Evolutionary conservation across 106 monocot genomes (phyloP).

Genomic region (Acanthochlamys bracteata): DNA sequence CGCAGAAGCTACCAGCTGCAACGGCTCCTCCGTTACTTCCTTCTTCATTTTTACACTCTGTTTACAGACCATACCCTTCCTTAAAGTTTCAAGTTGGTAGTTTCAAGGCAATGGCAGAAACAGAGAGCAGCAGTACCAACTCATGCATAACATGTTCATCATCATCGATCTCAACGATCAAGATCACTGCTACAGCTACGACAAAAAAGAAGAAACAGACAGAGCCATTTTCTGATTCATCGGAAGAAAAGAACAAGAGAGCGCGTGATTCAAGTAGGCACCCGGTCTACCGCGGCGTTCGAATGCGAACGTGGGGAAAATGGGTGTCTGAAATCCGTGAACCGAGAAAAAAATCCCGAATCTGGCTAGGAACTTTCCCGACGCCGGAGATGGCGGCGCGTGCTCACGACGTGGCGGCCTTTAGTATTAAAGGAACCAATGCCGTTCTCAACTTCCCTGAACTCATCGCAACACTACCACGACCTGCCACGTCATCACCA

Average conservation of each 20-base stretch:
- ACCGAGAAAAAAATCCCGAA: neutral
- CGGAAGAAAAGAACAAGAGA: neutral
- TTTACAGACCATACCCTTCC: neutral
- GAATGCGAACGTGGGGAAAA: conserved; percentile 2
- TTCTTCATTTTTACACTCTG: neutral
- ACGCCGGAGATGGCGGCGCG: neutral
- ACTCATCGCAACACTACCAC: neutral
- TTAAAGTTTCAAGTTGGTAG: neutral
- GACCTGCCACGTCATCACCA: neutral
- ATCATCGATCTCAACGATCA: neutral
- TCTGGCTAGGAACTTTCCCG: neutral
- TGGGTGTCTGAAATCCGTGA: conserved; percentile 4
- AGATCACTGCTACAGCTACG: neutral
- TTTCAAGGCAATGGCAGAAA: neutral
- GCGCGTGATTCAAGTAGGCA: neutral
- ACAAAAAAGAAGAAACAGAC: neutral
- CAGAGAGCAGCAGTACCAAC: neutral
- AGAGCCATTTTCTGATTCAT: neutral
- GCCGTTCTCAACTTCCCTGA: conserved; percentile 2
- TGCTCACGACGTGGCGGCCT: neutral
- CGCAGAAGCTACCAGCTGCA: neutral
- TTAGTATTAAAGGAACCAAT: neutral
- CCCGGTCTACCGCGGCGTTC: conserved; percentile 1
- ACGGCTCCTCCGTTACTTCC: neutral
- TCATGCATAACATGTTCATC: neutral